Evolutionary conservation across 2,329 filamentous ascomycete genomes (phyloP), one percentile per base, ranked within the genome.

Genomic region (Fusarium drepaniforme): DNA sequence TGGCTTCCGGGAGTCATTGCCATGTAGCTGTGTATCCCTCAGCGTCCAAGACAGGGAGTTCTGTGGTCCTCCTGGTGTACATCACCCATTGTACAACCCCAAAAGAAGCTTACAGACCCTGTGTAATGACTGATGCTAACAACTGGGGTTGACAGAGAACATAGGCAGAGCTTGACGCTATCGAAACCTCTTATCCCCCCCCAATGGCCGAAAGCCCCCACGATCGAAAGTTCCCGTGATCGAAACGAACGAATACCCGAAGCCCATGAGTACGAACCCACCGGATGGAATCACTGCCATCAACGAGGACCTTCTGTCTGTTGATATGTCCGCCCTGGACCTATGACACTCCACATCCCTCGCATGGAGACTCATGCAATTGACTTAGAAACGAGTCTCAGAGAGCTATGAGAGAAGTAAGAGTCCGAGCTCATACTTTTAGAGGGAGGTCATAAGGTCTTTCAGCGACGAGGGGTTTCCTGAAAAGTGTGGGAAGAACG

Each of bases 281-380:
- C 25, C 25, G 25, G 25, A 25, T 28, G 28, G 7, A 28, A 28
- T 28, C 7, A 16, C 8, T 46, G 21, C 5, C 44, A 25, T 46
- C 4, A 8, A 44, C 7, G n/a, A 0, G 40, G n/a, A 21, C 13
- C n/a, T 1, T 15, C 5, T 44, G 40, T 44, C n/a, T 21, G 40
- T 21, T 8, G 11, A 7, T 1, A 44, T 4, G n/a, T 5, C 11
- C 7, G n/a, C 40, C n/a, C n/a, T 44, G n/a, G n/a, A 23, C 4
- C n/a, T 23, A 2, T 21, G 12, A 21, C n/a, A 44, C 40, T 15
- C 40, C 3, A 15, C n/a, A 6, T 5, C 12, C 11, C n/a, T 44
- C n/a, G 40, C 18, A 0, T 3, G 9, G 18, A 7, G 2, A 13
- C n/a, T n/a, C n/a, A 8, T 21, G 2, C 1, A 21, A 21, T 42